Evolutionary conservation across 108 stramenopile species (phyloP), one percentile per base, ranked within the genome.

Genomic region (Cyclotella atomus): DNA sequence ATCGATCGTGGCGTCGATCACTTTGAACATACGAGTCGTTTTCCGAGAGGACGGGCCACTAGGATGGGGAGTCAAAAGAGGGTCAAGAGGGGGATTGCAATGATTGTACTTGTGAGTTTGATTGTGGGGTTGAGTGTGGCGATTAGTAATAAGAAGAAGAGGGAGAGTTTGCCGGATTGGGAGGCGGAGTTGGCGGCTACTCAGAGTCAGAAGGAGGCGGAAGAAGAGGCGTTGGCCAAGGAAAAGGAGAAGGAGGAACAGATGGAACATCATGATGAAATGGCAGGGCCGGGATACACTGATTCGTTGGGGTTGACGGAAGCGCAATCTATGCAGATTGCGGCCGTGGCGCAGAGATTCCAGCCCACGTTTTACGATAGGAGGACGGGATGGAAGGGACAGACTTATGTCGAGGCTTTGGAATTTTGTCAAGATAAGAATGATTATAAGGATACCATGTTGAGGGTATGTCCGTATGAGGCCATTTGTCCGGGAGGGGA

Each of bases 401-500:
- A 52, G 20, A 68, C 68, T 35, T 54, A 68, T 36, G 19, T 38
- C 54, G 53, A 68, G 33, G 68, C 68, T 20, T 2, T 54, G 21
- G 52, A 36, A 41, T 68, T 68, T 25, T 68, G 68, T 41, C 24
- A 38, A 25, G 68, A 54, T 2, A 19, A 12, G n/a, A 38, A 61
- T 61, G 9, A 35, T 9, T 54, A 12, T 16, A 54, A 36, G 15
- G 19, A 35, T 2, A 6, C 21, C 5, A 4, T 7, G 3, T 28
- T 28, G 25, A 50, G 59, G n/a, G 27, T 73, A 1, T 73, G 72
- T 64, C 72, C 72, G 1, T 64, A 64, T 21, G 35, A 9, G 1
- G 72, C 63, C 21, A 56, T 64, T 25, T 73, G 72, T 32, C 72
- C 72, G 8, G 19, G 38, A 21, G 72, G 61, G 3, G 7, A 19